Base-by-base conservation (phyloP, 176 grass and related monocot genomes). In the Stipa capillata region DNA sequence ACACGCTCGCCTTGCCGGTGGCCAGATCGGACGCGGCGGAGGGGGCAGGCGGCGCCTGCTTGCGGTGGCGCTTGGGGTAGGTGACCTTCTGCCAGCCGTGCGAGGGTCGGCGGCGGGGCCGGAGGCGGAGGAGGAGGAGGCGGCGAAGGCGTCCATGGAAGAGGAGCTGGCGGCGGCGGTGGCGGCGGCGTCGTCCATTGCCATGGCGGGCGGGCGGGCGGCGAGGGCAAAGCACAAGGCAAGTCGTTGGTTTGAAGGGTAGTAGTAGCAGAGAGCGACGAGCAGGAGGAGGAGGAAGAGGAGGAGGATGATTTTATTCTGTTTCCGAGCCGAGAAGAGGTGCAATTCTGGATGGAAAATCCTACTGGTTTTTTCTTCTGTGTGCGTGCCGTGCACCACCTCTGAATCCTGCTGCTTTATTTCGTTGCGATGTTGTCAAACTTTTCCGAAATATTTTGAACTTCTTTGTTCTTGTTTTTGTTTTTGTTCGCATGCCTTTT, bases 61-160 rank as follows among this genome's bases (percentile, higher is more conserved):
- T 92, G 69, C 93, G 92, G 87, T 86, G 83, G 78, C 92, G 92
- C 79, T 95, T 96, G 8, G 88, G 76, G 65, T 99, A 99, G 49
- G 88, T 79, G 2, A 99, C 97, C 88, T 94, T 99, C 88, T 96
- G 97, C 97, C 97, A 99, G 5, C 92, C 92, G 73, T 91, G 84
- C 29, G 91, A 82, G 0, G 59, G 77, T 88, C 89, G 14, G 71
- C 21, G 37, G 72, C 45, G 0, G 63, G 37, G 28, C 61, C 41
- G 39, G 77, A 13, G 9, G 61, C 45, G 69, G 84, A 62, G 17
- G 74, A 25, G 54, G 85, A 56, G n/a, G 64, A 29, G 48, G 64
- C 57, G 25, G 56, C 20, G 16, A 70, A 18, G 55, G 67, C 53
- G 29, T 73, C 84, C 56, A 83, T 64, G 37, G 81, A 48, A 20